These are phyloP conservation scores for Dictyostelium intermedium DNA, from an alignment of 78 protist genomes.

Conservation along the genomic window DNA sequence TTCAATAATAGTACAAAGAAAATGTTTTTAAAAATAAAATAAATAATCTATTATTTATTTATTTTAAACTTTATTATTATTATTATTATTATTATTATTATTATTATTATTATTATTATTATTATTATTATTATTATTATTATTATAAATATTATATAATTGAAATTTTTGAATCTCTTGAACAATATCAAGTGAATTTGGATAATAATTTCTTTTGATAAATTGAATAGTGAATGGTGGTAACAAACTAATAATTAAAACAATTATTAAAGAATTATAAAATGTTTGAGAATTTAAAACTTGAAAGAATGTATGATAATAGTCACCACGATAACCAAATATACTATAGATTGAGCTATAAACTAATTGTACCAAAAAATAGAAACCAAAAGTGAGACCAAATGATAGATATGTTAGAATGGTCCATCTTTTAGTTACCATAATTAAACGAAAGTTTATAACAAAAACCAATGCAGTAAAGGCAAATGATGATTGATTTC, in stretches of 20 bases:
- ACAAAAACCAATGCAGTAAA: not conserved
- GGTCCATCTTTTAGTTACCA: conserved; percentile 6
- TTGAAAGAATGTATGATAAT: not conserved
- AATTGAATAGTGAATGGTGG: conserved; percentile 5
- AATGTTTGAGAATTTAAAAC: not conserved
- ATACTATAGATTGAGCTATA: conserved; percentile 16
- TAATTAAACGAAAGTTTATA: not conserved
- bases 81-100: not conserved
- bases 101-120: no score
- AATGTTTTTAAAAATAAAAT: not conserved
- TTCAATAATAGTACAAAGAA: conserved; percentile 60
- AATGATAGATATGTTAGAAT: conserved; percentile 4
- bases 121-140: not conserved
- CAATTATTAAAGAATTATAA: not conserved
- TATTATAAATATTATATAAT: not conserved
- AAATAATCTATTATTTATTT: no score
- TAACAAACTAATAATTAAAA: not conserved
- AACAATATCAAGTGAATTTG: conserved; percentile 27
- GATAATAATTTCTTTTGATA: conserved; percentile 22
- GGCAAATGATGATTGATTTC: conserved; percentile 2
- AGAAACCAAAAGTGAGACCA: conserved; percentile 37
- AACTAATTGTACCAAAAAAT: not conserved
- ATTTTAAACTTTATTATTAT: not conserved
- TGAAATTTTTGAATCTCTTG: conserved; percentile 58
- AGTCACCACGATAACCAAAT: conserved; percentile 9